Conservation (phyloP, 1,284 basidiomycete genomes). For the Rhodotorula sp. region DNA sequence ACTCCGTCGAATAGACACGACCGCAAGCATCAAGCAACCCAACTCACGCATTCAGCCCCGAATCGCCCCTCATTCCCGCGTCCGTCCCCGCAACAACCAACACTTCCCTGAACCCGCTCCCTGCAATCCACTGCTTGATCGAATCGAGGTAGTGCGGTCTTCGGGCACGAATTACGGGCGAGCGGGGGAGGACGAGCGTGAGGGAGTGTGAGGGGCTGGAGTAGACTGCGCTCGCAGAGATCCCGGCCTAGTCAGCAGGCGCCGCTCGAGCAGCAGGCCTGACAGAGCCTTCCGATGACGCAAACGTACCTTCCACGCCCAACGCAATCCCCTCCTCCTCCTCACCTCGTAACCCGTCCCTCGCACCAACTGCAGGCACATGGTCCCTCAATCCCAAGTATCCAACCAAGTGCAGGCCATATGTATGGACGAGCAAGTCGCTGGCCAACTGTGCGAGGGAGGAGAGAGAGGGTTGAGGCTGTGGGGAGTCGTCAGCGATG, state of each 20-base stretch:
- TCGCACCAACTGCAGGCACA: constrained; percentile 25
- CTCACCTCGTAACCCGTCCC: constrained; percentile 11
- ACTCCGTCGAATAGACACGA: background rate
- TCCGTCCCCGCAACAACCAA: constrained; percentile 29
- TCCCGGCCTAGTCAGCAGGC: background rate
- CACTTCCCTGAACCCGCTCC: constrained; percentile 16
- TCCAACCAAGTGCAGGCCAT: constrained; percentile 24
- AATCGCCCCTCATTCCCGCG: constrained; percentile 30
- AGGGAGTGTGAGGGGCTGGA: constrained; percentile 4
- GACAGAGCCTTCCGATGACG: background rate
- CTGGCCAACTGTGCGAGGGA: constrained; percentile 30
- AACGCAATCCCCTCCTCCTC: constrained; percentile 17
- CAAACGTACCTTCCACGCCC: constrained; percentile 24
- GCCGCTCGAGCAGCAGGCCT: no score
- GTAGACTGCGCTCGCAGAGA: constrained; percentile 8
- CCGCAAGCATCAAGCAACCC: background rate
- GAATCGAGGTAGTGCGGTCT: constrained; percentile 20
- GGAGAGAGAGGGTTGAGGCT: constrained; percentile 39
- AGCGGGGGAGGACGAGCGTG: constrained; percentile 32
- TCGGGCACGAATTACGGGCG: constrained; percentile 34
- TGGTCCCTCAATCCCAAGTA: constrained; percentile 28
- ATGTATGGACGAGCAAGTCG: constrained; percentile 33
- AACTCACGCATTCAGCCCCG: constrained; percentile 24
- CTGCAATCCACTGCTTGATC: constrained; percentile 9
- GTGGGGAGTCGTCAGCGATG: constrained; percentile 4